phyloP scores from a whole-genome alignment of 768 basidiomycete genomes.

The Mycena alexandri region DNA sequence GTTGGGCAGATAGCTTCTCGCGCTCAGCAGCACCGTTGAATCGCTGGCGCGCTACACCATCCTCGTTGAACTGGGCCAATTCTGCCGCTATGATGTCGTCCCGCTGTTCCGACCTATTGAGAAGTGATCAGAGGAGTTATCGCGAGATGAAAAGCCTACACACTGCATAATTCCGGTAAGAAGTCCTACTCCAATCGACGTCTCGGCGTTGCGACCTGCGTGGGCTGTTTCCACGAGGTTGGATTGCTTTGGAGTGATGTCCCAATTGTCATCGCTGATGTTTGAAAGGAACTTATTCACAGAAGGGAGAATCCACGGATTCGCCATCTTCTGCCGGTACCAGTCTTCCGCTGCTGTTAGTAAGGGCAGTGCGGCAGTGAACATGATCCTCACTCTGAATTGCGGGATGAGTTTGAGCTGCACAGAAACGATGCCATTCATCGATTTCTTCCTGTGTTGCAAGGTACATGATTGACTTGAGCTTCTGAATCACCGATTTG shows the following conservation, averaged over 20 bases:
- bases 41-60: background rate
- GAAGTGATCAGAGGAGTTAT: too few species aligned
- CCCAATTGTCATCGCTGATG: constrained; percentile 28
- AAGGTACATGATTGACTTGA: constrained; percentile 37
- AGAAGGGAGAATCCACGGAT: constrained; percentile 36
- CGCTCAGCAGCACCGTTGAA: constrained; percentile 17
- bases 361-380: too few species aligned
- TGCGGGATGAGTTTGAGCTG: background rate
- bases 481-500: constrained; percentile 19
- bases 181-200: constrained; percentile 17
- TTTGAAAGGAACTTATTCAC: constrained; percentile 38
- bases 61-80: background rate
- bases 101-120: background rate
- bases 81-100: constrained; percentile 5
- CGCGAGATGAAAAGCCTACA: too few species aligned
- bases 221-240: constrained; percentile 24
- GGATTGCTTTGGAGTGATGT: constrained; percentile 35
- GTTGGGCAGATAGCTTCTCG: constrained; percentile 17
- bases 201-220: constrained; percentile 28
- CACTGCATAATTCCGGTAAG: constrained; percentile 24
- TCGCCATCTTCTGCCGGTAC: constrained; percentile 35
- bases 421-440: constrained; percentile 36
- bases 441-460: constrained; percentile 32
- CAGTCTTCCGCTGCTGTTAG: constrained; percentile 32
- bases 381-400: constrained; percentile 5